Conservation (phyloP, 2,329 filamentous ascomycete genomes). For the Fusarium sp. region DNA sequence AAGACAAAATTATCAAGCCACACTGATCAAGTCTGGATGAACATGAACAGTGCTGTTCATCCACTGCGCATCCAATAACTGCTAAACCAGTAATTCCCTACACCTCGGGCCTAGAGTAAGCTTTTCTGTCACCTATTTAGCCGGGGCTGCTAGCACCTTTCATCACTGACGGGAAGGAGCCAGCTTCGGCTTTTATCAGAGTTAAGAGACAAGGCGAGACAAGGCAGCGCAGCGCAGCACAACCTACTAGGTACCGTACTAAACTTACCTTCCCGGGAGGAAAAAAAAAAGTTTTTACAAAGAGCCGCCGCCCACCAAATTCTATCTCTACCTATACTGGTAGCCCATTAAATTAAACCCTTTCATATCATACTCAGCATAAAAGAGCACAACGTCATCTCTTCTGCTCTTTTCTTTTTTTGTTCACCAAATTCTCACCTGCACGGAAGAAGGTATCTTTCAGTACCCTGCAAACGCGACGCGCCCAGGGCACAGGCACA, state of each 20-base stretch:
- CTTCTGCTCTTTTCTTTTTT: background rate
- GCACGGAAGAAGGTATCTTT: background rate
- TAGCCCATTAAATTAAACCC: background rate
- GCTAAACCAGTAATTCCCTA: background rate
- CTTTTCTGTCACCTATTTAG: background rate
- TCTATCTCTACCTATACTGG: slow-evolving; percentile 5
- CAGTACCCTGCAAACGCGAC: slow-evolving; percentile 3
- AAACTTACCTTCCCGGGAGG: background rate
- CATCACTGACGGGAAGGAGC: slow-evolving; percentile 33
- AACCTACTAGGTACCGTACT: background rate
- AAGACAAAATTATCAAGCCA: background rate
- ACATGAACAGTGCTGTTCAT: background rate
- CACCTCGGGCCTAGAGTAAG: background rate
- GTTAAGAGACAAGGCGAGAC: background rate
- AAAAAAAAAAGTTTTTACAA: slow-evolving; percentile 24
- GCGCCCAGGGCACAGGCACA: slow-evolving; percentile 2
- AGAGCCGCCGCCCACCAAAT: slow-evolving; percentile 7
- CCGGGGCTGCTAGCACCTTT: slow-evolving; percentile 12
- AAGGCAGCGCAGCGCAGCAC: slow-evolving; percentile 8
- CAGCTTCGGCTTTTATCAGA: slow-evolving; percentile 26
- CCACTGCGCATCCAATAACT: background rate
- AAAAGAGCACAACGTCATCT: slow-evolving; percentile 13
- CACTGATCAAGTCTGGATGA: background rate
- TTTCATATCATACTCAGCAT: background rate
- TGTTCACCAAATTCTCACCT: background rate